A percentile compares a stretch with the other conserved stretches of the same genome.
These are phyloP conservation scores for Dactylellina drechsleri DNA, from an alignment of 2,329 filamentous ascomycete species.

Conservation along the genomic window DNA sequence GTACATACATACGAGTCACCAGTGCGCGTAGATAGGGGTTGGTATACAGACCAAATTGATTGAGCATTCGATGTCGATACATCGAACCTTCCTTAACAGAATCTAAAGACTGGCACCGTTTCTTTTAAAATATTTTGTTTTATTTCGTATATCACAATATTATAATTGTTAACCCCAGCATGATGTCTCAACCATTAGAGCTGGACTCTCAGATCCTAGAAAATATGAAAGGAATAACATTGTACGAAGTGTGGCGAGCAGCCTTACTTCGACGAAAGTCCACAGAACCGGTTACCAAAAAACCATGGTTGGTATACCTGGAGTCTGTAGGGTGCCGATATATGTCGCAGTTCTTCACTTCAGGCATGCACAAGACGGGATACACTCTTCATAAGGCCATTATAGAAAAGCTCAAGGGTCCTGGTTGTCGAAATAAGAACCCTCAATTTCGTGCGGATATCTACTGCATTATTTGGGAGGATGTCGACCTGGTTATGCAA, in stretches of 20 bases:
- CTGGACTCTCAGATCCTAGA: not conserved
- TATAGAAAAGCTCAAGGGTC: conserved; percentile 3
- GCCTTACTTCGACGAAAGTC: not conserved
- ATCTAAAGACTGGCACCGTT: no score
- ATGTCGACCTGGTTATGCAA: conserved; percentile 12
- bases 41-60: no score
- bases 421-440: not conserved
- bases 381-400: not conserved
- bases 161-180: not conserved
- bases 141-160: not conserved
- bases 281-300: not conserved
- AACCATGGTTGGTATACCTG: conserved; percentile 13
- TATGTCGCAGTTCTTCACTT: conserved; percentile 1
- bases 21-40: no score
- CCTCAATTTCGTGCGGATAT: not conserved
- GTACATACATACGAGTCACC: no score
- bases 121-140: not conserved
- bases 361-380: conserved; percentile 3
- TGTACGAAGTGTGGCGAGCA: conserved; percentile 14
- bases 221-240: conserved; percentile 1
- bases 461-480: conserved; percentile 6
- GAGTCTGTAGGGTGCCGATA: conserved; percentile 1
- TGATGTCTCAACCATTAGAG: not conserved
- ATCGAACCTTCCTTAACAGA: no score
- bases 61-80: no score